Evolutionary conservation across 202 grass and related monocot genomes (phyloP).

Genomic region (Schoenoplectus triqueter): DNA sequence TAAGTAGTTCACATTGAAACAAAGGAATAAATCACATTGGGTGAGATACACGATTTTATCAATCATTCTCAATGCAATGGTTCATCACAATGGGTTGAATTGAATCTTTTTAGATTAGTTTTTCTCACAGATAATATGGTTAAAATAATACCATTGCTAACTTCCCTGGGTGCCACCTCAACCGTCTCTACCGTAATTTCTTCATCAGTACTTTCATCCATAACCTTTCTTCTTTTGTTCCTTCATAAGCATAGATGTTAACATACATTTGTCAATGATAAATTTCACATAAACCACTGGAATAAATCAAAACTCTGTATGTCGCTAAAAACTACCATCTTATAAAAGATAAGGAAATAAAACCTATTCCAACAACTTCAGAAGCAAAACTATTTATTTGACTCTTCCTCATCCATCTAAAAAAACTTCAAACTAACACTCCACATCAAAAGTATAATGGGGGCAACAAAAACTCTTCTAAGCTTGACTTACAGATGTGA

Average conservation of each 20-base stretch:
- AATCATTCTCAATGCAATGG: neutral
- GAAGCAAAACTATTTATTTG: neutral
- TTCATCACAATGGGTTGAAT: neutral
- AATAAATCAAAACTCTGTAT: conserved; percentile 9
- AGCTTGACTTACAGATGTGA: neutral
- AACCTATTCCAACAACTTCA: neutral
- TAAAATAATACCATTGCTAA: conserved; percentile 25
- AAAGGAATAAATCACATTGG: neutral
- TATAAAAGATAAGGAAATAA: neutral
- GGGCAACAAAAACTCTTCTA: neutral
- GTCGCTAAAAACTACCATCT: neutral
- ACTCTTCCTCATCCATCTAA: conserved; percentile 4
- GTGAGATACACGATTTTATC: neutral
- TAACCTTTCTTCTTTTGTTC: conserved; percentile 33
- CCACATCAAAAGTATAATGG: neutral
- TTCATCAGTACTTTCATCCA: conserved; percentile 38
- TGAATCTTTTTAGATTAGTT: neutral
- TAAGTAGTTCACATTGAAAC: neutral
- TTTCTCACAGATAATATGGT: neutral
- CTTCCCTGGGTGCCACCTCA: conserved; percentile 1
- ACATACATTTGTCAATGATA: conserved; percentile 9
- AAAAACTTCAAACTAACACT: neutral
- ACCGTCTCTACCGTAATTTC: neutral
- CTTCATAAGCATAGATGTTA: conserved; percentile 25
- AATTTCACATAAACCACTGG: neutral